Base-by-base conservation (phyloP, 2,329 filamentous ascomycete genomes). In the Epichloe sibirici region DNA sequence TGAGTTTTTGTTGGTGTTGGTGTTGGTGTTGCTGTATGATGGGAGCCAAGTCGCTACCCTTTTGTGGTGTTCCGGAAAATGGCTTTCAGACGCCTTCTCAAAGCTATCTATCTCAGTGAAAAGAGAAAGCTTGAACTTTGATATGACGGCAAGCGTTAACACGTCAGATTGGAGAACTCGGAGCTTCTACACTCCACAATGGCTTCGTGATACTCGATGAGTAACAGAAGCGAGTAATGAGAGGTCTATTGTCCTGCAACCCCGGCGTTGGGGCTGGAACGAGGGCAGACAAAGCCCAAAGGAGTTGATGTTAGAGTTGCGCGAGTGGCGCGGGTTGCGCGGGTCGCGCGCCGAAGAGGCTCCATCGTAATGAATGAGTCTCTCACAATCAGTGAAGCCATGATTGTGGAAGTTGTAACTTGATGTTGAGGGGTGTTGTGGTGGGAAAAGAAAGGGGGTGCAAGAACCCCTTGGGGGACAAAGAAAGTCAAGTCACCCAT, bases 251-350 rank as follows among this genome's bases (percentile, higher is more conserved):
- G 61, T 59, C 60, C 63, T 57, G 60, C 61, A 56, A 75, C 74
- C 75, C 75, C 75, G 59, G 56, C 74, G 62, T 74, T 77, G 74
- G 76, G 76, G 74, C 68, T 50, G 25, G 47, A 39, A 42, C 49
- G 21, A 25, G 53, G 43, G 43, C 47, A 50, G 8, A 48, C 11
- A 38, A 42, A 39, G 38, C 47, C 47, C 31, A 49, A 38, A 17
- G 5, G 25, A 13, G n/a, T 47, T 12, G 46, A 50, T n/a, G 4
- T 34, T 5, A 38, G 50, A 43, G 40, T 15, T 31, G 37, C 28
- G 21, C 9, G 28, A 17, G 17, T 21, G 2, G 17, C 17, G 17
- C 17, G 17, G 17, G 17, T 17, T 17, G 17, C 17, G 17, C 17
- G 17, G 17, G 50, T 15, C 23, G 43, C 21, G 21, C 9, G 28